Evolutionary conservation across 345 rosid genomes (phyloP), one percentile per base, ranked within the genome.

Genomic region (Dipteronia dyeriana): DNA sequence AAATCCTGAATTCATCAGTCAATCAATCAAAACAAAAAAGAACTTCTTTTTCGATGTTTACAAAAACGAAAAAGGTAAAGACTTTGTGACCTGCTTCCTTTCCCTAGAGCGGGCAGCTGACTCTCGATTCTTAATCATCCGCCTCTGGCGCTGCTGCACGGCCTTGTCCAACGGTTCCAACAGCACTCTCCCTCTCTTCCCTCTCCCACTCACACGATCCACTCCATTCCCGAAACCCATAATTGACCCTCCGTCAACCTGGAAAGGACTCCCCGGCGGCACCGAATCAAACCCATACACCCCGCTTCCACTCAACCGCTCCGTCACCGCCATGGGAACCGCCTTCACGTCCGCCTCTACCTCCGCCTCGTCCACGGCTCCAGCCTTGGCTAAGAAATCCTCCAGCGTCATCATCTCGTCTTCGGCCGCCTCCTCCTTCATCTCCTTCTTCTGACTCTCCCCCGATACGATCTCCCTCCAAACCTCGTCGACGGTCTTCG

Each of bases 111-210:
- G 80, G 5, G 99, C 99, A 0, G 99, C 99, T 6, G 97, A 94
- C 80, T 96, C 99, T 69, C 99, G 84, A 69, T 96, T 96, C 95
- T 96, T 96, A 43, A 96, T 96, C 99, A 94, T 96, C 89, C 99
- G 89, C 84, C 86, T 87, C 79, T 96, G 99, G 77, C 99, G 89
- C 80, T 96, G 98, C 80, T 91, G 94, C 7, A 94, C 91, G 0
- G 90, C 97, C 85, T 87, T 94, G 74, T 96, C 99, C 84, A 92
- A 54, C 1, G 92, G 92, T 79, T 94, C 97, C 87, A 91, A 78
- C 76, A 86, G 76, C 34, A 84, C 73, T 85, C 88, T 85, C 82
- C 89, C 90, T 82, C 98, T 91, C 88, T 90, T 91, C 82, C 91
- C 93, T 75, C 90, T 85, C n/a, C 88, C 77, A 57, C 65, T 26